These are phyloP conservation scores for Talaromyces sp. DNA, from an alignment of 2,329 filamentous ascomycete species.

Conservation along the genomic window DNA sequence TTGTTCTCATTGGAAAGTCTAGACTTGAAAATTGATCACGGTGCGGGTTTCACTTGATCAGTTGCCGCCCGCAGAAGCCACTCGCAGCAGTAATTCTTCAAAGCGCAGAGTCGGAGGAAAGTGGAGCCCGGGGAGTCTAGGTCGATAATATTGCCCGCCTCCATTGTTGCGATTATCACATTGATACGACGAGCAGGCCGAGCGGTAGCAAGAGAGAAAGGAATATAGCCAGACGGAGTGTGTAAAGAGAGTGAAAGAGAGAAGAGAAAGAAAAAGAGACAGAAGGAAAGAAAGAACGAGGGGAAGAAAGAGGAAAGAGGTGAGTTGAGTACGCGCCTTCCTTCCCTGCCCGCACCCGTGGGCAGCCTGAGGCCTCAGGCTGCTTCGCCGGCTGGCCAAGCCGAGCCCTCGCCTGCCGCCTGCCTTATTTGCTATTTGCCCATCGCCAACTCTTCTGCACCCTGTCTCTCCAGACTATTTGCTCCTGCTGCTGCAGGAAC, in stretches of 20 bases:
- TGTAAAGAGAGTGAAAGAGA: not conserved
- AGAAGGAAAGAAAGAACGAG: not conserved
- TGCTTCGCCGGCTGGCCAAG: not conserved
- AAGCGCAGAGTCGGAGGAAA: not conserved
- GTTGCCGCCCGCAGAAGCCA: not conserved
- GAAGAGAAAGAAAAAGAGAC: not conserved
- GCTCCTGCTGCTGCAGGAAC: conserved; percentile 1
- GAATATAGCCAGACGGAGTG: not conserved
- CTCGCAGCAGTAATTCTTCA: not conserved
- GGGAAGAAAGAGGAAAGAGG: not conserved
- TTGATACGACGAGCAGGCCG: not conserved
- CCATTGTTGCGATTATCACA: not conserved
- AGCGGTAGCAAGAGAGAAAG: not conserved
- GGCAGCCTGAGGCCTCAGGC: not conserved
- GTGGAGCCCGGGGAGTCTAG: not conserved
- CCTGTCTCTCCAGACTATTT: not conserved
- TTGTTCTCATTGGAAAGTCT: not conserved
- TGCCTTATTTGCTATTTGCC: conserved; percentile 2
- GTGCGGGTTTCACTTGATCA: not conserved
- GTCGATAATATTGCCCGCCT: not conserved
- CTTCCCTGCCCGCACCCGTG: not conserved
- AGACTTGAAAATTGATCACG: not conserved
- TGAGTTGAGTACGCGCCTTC: not conserved
- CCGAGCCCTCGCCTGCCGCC: not conserved
- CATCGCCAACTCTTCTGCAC: not conserved